These are phyloP conservation scores for Glaciozyma martinii DNA, from an alignment of 768 basidiomycete genomes.

Conservation along the genomic window DNA sequence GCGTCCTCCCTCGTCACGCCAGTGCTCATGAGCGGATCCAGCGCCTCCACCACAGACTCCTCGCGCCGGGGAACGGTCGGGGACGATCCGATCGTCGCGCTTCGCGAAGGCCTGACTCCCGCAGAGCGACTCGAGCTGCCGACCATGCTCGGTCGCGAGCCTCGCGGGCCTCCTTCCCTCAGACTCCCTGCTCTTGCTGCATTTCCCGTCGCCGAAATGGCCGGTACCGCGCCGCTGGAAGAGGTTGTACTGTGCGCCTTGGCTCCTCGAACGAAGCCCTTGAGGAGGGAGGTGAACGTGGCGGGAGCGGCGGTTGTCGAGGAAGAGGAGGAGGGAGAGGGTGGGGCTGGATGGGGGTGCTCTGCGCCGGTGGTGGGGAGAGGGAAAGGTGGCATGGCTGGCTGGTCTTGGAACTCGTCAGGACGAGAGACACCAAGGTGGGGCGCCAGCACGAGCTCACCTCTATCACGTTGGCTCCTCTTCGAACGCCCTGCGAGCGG, in stretches of 20 bases:
- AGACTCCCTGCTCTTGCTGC: no score
- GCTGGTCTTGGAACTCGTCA: no score
- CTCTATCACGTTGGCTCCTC: no score
- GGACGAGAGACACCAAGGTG: no score
- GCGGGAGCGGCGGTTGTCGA: no score
- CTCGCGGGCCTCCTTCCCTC: background rate
- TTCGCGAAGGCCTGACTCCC: background rate
- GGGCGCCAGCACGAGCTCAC: no score
- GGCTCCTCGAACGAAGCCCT: background rate
- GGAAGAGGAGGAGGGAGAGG: no score
- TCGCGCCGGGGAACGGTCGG: background rate
- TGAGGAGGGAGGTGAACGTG: constrained; percentile 6
- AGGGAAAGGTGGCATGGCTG: background rate
- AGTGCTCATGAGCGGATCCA: background rate
- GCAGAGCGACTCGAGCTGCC: constrained; percentile 3
- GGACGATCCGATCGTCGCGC: background rate
- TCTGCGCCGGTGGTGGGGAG: no score
- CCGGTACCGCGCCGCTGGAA: background rate
- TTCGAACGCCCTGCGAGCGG: no score
- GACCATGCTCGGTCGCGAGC: background rate
- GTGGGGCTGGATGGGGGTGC: no score
- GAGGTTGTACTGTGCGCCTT: background rate
- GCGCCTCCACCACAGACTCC: background rate
- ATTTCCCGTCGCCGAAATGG: background rate
- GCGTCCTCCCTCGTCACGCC: background rate